A percentile compares a stretch with the other conserved stretches of the same genome.
These are phyloP conservation scores for Gnetum montanum DNA, from an alignment of 75 land plant species.

Conservation along the genomic window DNA sequence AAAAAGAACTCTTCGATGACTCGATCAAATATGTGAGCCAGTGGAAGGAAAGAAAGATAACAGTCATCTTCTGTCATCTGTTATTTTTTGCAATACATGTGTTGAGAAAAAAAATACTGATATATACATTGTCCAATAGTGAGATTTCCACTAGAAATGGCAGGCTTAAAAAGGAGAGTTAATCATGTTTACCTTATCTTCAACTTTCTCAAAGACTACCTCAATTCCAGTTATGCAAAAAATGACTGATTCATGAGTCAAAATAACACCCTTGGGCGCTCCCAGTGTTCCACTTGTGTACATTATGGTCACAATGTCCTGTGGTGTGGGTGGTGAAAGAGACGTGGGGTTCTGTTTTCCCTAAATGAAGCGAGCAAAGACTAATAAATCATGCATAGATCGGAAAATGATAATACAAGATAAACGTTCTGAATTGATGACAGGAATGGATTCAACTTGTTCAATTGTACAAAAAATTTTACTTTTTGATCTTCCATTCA, in stretches of 20 bases:
- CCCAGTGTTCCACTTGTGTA: conserved; percentile 99
- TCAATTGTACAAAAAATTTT: too few relatives aligned
- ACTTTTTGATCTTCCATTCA: too few relatives aligned
- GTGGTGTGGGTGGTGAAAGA: conserved; percentile 47
- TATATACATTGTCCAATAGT: not conserved
- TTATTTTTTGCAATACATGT: not conserved
- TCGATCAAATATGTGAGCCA: conserved; percentile 96
- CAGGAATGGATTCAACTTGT: too few relatives aligned
- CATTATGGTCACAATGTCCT: conserved; percentile 87
- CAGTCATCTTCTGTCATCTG: conserved; percentile 77
- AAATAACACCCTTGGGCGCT: conserved; percentile 86
- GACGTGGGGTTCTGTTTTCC: conserved; percentile 54
- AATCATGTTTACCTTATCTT: conserved; percentile 66
- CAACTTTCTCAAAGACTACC: conserved; percentile 47
- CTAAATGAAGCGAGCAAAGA: conserved; percentile 26
- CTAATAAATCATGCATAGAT: not conserved
- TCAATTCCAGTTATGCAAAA: conserved; percentile 55
- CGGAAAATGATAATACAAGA: not conserved
- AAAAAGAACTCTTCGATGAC: conserved; percentile 84
- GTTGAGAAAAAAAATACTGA: not conserved
- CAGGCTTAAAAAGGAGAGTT: too few relatives aligned
- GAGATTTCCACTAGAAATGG: not conserved
- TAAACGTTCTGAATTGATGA: too few relatives aligned
- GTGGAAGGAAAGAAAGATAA: conserved; percentile 88
- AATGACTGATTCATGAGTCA: conserved; percentile 66